A percentile compares a stretch with the other conserved stretches of the same genome.
Evolutionary conservation across 2,329 filamentous ascomycete genomes (phyloP).

Genomic region (Arthrobotrys entomopaga): DNA sequence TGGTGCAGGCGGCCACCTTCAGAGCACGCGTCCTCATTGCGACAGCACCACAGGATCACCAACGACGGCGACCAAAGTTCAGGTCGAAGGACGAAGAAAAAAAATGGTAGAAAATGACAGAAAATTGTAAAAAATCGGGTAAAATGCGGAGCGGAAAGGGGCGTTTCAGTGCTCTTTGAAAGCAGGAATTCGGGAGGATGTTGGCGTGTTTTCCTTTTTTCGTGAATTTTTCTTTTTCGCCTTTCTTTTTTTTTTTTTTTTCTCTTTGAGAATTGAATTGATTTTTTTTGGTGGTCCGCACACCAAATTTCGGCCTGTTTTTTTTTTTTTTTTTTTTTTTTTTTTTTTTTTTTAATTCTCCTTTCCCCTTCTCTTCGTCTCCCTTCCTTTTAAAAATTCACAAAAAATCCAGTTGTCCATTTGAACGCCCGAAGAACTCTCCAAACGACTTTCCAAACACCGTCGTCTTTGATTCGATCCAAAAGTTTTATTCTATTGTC

Average conservation of each 20-base stretch:
- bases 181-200: slow-evolving; percentile 19
- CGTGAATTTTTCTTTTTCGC: slow-evolving; percentile 30
- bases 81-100: neutral
- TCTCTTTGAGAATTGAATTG: slow-evolving; percentile 40
- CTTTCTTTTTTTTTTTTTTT: slow-evolving; percentile 20
- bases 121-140: slow-evolving; percentile 50
- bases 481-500: slow-evolving; percentile 16
- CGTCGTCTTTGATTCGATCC: slow-evolving; percentile 2
- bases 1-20: neutral
- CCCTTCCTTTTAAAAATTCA: slow-evolving; percentile 26
- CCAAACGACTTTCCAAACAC: slow-evolving; percentile 31
- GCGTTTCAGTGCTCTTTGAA: slow-evolving; percentile 24
- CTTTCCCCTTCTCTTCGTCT: slow-evolving; percentile 10
- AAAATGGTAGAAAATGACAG: slow-evolving; percentile 32
- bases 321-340: neutral
- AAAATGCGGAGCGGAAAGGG: slow-evolving; percentile 15
- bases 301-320: slow-evolving; percentile 40
- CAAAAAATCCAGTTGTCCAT: slow-evolving; percentile 41
- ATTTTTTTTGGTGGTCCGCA: slow-evolving; percentile 26
- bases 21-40: too few species aligned
- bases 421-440: slow-evolving; percentile 18
- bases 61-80: too few species aligned
- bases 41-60: too few species aligned
- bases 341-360: slow-evolving; percentile 2
- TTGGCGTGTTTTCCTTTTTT: slow-evolving; percentile 39